Conservation (phyloP, 257 asterid species). For the Ajuga chamaepitys region DNA sequence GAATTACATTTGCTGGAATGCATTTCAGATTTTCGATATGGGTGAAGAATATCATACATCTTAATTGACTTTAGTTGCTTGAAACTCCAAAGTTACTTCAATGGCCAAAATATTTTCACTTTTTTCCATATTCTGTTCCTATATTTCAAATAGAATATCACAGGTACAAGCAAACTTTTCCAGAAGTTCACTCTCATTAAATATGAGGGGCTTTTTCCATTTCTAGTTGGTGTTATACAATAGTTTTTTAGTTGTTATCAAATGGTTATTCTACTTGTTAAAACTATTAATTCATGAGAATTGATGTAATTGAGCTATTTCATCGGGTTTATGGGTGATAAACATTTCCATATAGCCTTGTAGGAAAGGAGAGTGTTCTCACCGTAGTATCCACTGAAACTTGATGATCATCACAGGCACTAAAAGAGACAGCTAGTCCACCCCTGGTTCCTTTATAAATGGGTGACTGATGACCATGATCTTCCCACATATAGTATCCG, state of each 20-base stretch:
- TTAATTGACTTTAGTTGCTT: neutral
- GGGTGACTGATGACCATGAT: slow-evolving; percentile 37
- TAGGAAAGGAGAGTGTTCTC: slow-evolving; percentile 10
- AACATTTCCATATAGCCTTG: neutral
- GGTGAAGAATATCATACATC: neutral
- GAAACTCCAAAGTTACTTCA: neutral
- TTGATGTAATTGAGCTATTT: neutral
- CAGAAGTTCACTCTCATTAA: no score
- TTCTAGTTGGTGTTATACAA: neutral
- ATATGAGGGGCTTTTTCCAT: neutral
- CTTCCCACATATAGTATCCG: slow-evolving; percentile 47
- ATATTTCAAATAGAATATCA: no score
- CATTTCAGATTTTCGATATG: neutral
- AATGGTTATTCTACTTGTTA: neutral
- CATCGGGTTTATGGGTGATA: neutral
- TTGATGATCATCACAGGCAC: slow-evolving; percentile 59
- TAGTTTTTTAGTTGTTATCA: neutral
- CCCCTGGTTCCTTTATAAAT: slow-evolving; percentile 42
- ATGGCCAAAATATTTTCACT: no score
- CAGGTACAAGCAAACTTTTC: no score
- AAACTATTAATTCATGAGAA: neutral
- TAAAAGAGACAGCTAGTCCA: slow-evolving; percentile 40
- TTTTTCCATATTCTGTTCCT: no score
- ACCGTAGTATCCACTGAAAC: slow-evolving; percentile 46
- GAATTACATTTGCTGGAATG: neutral